Evolutionary conservation across 495 filamentous ascomycete species (phyloP).

Genomic region (Xylaria grammica): DNA sequence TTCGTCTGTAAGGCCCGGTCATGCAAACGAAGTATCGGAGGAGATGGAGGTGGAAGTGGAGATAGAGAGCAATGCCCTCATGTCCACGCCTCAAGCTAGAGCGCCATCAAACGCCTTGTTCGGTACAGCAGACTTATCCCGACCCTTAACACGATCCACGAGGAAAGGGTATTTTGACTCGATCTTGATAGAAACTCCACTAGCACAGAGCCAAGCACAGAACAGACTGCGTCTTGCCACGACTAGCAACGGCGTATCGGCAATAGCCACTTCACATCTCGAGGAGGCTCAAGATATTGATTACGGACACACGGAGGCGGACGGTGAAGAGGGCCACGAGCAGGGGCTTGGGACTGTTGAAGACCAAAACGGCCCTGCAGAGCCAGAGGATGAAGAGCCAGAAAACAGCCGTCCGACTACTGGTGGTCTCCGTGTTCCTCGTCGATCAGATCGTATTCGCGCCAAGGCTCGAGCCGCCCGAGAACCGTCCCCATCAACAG

Average conservation of each 20-base stretch:
- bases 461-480: slow-evolving; percentile 2
- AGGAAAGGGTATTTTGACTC: slow-evolving; percentile 13
- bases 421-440: slow-evolving; percentile 15
- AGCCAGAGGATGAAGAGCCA: background rate
- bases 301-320: background rate
- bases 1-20: background rate
- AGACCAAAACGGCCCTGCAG: background rate
- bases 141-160: slow-evolving; percentile 5
- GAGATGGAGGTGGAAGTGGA: background rate
- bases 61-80: background rate
- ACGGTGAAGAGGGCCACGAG: background rate
- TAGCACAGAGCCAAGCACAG: background rate
- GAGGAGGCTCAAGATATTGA: slow-evolving; percentile 14
- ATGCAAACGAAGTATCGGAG: background rate
- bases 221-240: slow-evolving; percentile 1
- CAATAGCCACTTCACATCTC: background rate
- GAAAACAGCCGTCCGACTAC: slow-evolving; percentile 14
- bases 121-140: slow-evolving; percentile 3
- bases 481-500: slow-evolving; percentile 13
- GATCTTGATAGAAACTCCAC: slow-evolving; percentile 1
- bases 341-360: background rate
- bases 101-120: background rate
- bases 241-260: background rate
- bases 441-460: slow-evolving; percentile 18
- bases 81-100: slow-evolving; percentile 16